Base-by-base conservation (phyloP, 1,284 basidiomycete species). In the Cryptococcus sp. region DNA sequence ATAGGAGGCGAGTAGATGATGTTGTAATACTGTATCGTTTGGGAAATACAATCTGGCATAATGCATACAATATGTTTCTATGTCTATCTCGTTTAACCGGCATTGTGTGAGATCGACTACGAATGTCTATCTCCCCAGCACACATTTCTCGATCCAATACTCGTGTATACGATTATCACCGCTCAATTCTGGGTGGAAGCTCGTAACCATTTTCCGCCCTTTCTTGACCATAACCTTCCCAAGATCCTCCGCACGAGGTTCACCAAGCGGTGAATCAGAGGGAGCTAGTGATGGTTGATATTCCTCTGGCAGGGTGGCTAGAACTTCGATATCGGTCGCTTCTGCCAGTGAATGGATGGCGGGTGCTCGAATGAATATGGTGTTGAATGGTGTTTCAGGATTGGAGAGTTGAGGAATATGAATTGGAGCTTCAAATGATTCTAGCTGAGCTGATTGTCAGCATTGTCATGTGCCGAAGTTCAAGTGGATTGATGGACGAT, bases 291-390 rank as follows among this genome's bases (percentile, higher is more conserved):
- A 49, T 25, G 85, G 87, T 13, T 84, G 76, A 2, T 84, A 76
- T n/a, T 67, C 57, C 16, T 40, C 7, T 0, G 89, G 84, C 3
- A 98, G 78, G 28, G 84, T 81, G 9, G 88, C 88, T 31, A 97
- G 79, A 48, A 90, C 78, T 59, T 79, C 67, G 41, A 48, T 42
- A 51, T 13, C 19, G 3, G 39, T 41, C 7, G 36, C 16, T 39
- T 16, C 16, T n/a, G 14, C 18, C 43, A 60, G 62, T 7, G 62
- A 65, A 56, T 73, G 63, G 36, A 64, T 59, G 23, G 60, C 63
- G 5, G 94, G 94, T 34, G 94, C 94, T 39, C 94, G 88, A 63
- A 98, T 98, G 76, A 98, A 98, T 42, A 97, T 82, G 0, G 89
- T 90, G 32, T 82, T 85, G 73, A 93, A 96, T 0, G 88, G 83